Evolutionary conservation across 345 rosid species (phyloP), one percentile per base, ranked within the genome.

Genomic region (Eutrema japonicum): DNA sequence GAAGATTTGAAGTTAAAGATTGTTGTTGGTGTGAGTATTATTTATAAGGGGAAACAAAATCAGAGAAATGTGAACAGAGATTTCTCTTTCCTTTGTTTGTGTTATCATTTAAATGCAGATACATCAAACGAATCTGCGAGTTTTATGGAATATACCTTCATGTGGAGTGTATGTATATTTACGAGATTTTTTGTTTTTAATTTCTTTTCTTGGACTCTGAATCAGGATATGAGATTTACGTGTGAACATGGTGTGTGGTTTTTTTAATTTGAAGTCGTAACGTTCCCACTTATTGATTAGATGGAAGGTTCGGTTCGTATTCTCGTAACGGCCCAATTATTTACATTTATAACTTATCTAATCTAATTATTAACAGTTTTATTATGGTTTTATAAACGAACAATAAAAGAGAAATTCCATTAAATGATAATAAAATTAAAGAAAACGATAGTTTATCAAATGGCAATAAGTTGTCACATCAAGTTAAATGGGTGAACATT

Each of bases 31-130:
- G 52, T 11, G 16, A 7, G 45, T 51, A 61, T 61, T 51, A 68
- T 61, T 26, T 69, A 62, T 54, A 61, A 29, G 53, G 58, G 48
- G 58, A 53, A 68, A 46, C 5, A 45, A 22, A 40, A 68, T 47
- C 65, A 76, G 37, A 46, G 13, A 30, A 29, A 76, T 76, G 79
- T 76, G 79, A 76, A 76, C 64, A 46, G 75, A 62, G 70, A 54
- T 45, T 3, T 68, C 13, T 40, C 43, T 61, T 75, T 68, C 79
- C 57, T 70, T 27, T 22, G 49, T 75, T 53, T 37, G 50, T 36
- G 46, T 61, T 0, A 11, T 45, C 36, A 41, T 61, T 47, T 45
- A 69, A 69, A 69, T 68, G 64, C 40, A 51, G 61, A 50, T 61
- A 60, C 49, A 52, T 76, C 7, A 63, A 76, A 29, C 30, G 75